Evolutionary conservation across 202 grass and related monocot species (phyloP), one percentile per base, ranked within the genome.

Genomic region (Hordeum pubiflorum): DNA sequence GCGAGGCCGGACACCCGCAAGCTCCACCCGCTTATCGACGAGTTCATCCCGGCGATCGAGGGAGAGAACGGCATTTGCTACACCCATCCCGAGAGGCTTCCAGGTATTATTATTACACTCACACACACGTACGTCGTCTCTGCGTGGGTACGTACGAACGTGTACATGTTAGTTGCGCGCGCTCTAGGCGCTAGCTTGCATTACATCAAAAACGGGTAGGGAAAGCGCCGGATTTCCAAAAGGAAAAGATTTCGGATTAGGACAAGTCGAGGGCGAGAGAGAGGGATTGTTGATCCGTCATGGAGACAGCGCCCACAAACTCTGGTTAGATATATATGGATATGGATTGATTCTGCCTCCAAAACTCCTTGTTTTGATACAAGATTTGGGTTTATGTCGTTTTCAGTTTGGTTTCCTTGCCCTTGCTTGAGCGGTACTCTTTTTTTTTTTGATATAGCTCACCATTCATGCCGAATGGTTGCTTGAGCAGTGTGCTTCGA

Each of bases 31-130:
- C 94, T 97, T 75, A 82, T 94, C 62, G 91, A 97, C 70, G 94
- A 97, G 79, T 97, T 97, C 85, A 97, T 97, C 21, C 94, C 94
- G 75, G 93, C 91, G 22, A 94, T 97, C 22, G 91, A 97, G 52
- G 94, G 94, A 58, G 94, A 97, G 86, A 92, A 97, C 72, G 94
- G 94, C 74, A 97, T 97, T 72, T 97, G 94, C 86, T 97, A 94
- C 86, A 97, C 94, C 22, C 94, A 97, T 66, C 94, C 94, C 11
- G 91, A 94, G 94, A 92, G 88, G 80, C 89, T 97, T 57, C 94
- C 94, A 59, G 87, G 94, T 92, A 91, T 14, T 6, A 21, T 15
- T 33, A 52, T 15, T 33, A 52, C 18, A 34, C 4, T 20, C 34
- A 22, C 34, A 8, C 10, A 18, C 27, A 29, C 27, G 27, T 29